These are phyloP conservation scores for Suillus paluster DNA, from an alignment of 768 basidiomycete species.

Conservation along the genomic window DNA sequence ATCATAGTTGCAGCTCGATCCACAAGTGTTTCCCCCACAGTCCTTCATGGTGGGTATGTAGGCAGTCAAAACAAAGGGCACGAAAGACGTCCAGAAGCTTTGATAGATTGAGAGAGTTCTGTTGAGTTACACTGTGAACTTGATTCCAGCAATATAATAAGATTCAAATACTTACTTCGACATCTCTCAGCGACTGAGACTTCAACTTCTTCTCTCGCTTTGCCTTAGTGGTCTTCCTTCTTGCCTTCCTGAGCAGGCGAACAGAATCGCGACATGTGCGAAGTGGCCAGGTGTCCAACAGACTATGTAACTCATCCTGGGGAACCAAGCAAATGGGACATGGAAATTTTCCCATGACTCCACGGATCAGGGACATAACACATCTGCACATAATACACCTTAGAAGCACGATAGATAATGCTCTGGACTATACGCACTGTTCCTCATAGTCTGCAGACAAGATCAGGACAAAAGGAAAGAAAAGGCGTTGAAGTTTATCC, in stretches of 20 bases:
- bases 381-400: conserved; percentile 20
- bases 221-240: conserved; percentile 8
- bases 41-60: conserved; percentile 8
- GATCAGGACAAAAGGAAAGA: conserved; percentile 27
- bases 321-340: conserved; percentile 44
- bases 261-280: conserved; percentile 2
- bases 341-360: conserved; percentile 28
- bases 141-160: conserved; percentile 2
- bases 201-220: conserved; percentile 8
- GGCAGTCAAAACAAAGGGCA: conserved; percentile 7
- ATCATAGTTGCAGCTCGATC: neutral
- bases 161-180: conserved; percentile 4
- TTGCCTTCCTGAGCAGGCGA: neutral
- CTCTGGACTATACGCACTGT: conserved; percentile 18
- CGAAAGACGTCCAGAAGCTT: conserved; percentile 14
- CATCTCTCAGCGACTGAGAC: conserved; percentile 2
- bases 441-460: conserved; percentile 33
- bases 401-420: neutral
- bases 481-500: conserved; percentile 11
- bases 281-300: conserved; percentile 6
- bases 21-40: conserved; percentile 14
- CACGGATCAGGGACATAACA: conserved; percentile 40
- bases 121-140: conserved; percentile 23
- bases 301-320: conserved; percentile 23
- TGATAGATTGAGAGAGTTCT: conserved; percentile 37